Conservation (phyloP, 768 basidiomycete species). For the Auriscalpium vulgare region DNA sequence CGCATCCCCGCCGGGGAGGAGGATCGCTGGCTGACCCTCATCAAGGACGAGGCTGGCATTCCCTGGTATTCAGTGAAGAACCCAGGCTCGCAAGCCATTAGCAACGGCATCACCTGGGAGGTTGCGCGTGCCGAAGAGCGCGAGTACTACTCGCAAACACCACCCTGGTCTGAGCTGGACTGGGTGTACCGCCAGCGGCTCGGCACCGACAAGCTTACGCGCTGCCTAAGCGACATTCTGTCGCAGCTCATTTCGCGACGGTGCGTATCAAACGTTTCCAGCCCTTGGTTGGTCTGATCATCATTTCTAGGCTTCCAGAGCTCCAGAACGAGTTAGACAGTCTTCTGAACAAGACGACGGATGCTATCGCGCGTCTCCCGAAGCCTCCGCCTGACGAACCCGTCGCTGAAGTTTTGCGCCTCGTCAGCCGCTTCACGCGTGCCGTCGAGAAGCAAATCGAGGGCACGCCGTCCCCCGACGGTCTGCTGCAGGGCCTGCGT, state of each 20-base stretch:
- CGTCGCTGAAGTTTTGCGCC: constrained; percentile 38
- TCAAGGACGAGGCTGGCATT: background rate
- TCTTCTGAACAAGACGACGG: constrained; percentile 29
- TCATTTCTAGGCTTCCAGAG: constrained; percentile 42
- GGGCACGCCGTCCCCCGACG: constrained; percentile 42
- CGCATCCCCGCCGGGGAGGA: constrained; percentile 6
- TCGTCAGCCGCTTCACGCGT: constrained; percentile 35
- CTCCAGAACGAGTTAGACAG: constrained; percentile 48
- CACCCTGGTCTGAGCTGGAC: constrained; percentile 10
- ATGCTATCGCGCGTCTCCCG: constrained; percentile 28
- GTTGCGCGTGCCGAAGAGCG: constrained; percentile 5
- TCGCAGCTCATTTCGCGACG: constrained; percentile 9
- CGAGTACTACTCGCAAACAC: constrained; percentile 1
- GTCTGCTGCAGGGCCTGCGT: constrained; percentile 47
- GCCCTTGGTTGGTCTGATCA: background rate
- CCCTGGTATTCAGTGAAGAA: constrained; percentile 13
- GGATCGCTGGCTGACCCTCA: background rate
- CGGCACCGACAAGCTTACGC: constrained; percentile 10
- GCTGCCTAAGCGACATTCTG: constrained; percentile 4
- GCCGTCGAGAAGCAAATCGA: constrained; percentile 38
- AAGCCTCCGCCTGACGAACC: constrained; percentile 47
- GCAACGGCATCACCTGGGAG: constrained; percentile 9
- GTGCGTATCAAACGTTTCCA: background rate
- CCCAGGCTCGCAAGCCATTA: constrained; percentile 8
- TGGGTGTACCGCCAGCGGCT: constrained; percentile 5